phyloP scores from a whole-genome alignment of 495 filamentous ascomycete genomes.

The Geoglossum glabrum region DNA sequence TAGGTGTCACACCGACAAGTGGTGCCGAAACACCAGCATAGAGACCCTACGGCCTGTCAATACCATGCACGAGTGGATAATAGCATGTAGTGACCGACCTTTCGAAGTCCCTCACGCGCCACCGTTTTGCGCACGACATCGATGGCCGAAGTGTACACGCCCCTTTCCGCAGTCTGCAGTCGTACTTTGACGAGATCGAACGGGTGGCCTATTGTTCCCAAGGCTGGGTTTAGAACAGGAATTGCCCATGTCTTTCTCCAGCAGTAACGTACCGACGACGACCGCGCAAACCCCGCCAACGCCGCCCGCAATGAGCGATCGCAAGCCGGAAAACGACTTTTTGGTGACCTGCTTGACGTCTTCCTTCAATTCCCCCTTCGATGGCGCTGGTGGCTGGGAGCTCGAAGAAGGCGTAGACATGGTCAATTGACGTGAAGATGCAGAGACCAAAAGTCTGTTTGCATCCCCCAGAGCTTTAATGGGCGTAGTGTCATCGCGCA shows the following conservation, averaged over 20 bases:
- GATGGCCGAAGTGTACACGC: conserved; percentile 73
- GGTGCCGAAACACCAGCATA: conserved; percentile 97
- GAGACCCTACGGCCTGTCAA: conserved; percentile 30
- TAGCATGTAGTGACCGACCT: conserved; percentile 14
- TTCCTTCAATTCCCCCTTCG: conserved; percentile 28
- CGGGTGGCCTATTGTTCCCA: conserved; percentile 38
- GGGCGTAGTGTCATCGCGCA: background rate
- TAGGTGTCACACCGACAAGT: conserved; percentile 85
- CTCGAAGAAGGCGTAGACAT: background rate
- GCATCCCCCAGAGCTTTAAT: background rate
- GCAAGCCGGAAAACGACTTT: conserved; percentile 27
- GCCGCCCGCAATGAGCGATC: conserved; percentile 74
- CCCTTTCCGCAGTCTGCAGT: conserved; percentile 85
- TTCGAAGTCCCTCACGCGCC: conserved; percentile 63
- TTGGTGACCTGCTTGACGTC: conserved; percentile 14
- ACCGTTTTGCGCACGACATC: conserved; percentile 80
- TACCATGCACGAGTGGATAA: background rate
- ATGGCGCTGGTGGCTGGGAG: background rate
- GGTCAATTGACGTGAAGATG: background rate
- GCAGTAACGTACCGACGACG: conserved; percentile 32
- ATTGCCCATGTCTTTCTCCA: no score
- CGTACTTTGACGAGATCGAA: conserved; percentile 97
- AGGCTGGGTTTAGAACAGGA: background rate
- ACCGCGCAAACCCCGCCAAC: conserved; percentile 91
- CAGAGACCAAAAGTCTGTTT: background rate